Evolutionary conservation across 2,329 filamentous ascomycete genomes (phyloP).

Genomic region (Dothideomycetes sp.): DNA sequence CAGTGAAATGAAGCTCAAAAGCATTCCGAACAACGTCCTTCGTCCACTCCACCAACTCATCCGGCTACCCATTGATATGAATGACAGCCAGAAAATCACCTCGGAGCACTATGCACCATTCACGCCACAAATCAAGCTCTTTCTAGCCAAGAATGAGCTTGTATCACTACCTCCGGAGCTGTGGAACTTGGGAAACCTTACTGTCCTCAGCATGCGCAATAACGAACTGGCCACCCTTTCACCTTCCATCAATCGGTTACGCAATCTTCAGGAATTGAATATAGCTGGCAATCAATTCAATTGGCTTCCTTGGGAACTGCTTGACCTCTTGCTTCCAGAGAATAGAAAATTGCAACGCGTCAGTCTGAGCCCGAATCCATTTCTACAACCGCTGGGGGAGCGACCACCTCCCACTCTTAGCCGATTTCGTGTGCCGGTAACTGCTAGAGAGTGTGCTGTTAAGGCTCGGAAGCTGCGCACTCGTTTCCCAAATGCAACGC

Average conservation of each 20-base stretch:
- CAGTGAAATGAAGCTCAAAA: constrained; percentile 33
- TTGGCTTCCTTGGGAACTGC: constrained; percentile 51
- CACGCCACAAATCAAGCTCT: constrained; percentile 50
- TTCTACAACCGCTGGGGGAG: constrained; percentile 28
- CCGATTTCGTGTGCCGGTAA: constrained; percentile 8
- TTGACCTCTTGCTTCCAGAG: constrained; percentile 37
- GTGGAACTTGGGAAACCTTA: constrained; percentile 51
- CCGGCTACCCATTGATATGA: constrained; percentile 16
- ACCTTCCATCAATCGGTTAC: constrained; percentile 45
- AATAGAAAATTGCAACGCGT: constrained; percentile 38
- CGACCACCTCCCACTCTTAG: constrained; percentile 1
- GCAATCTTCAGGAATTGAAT: constrained; percentile 52
- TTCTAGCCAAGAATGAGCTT: constrained; percentile 50
- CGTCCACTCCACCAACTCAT: constrained; percentile 38
- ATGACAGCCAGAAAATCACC: constrained; percentile 33
- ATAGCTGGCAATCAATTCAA: constrained; percentile 52
- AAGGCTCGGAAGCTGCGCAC: constrained; percentile 6
- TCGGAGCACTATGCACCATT: constrained; percentile 50
- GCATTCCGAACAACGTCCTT: constrained; percentile 47
- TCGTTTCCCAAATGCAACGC: constrained; percentile 12
- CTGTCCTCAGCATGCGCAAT: constrained; percentile 53
- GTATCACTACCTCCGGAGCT: constrained; percentile 46
- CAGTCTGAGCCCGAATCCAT: constrained; percentile 53
- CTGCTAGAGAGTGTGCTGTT: constrained; percentile 6
- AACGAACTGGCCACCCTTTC: constrained; percentile 54